phyloP scores from a whole-genome alignment of 2,329 filamentous ascomycete genomes.

The Diaporthe destruens region DNA sequence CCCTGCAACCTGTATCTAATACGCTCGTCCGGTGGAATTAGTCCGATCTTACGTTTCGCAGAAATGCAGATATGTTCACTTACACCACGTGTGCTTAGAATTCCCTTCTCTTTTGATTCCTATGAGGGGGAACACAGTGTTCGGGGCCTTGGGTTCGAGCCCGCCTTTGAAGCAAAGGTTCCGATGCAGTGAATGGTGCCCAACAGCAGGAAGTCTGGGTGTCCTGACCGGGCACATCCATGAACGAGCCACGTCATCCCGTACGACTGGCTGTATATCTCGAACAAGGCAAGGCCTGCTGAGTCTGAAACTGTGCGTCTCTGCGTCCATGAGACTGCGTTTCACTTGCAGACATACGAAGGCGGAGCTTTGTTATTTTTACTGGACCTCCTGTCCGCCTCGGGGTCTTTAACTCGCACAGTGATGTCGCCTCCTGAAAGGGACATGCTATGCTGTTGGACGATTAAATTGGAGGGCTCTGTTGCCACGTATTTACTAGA shows the following conservation, averaged over 20 bases:
- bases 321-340: slow-evolving; percentile 16
- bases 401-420: neutral
- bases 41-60: neutral
- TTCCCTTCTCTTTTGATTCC: too few relatives aligned
- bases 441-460: neutral
- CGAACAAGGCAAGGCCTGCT: neutral
- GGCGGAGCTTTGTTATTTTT: neutral
- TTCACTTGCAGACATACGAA: slow-evolving; percentile 4
- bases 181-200: too few relatives aligned
- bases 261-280: neutral
- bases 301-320: slow-evolving; percentile 1
- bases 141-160: neutral
- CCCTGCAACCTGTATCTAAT: neutral
- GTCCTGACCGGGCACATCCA: slow-evolving; percentile 3
- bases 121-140: neutral
- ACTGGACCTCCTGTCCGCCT: neutral
- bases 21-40: too few relatives aligned
- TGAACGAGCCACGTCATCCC: slow-evolving; percentile 13
- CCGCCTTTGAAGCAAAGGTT: neutral
- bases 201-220: neutral
- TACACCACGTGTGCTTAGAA: neutral
- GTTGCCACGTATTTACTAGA: too few relatives aligned
- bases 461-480: neutral
- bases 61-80: slow-evolving; percentile 4
- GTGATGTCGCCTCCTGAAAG: slow-evolving; percentile 4